Percentiles rank a stretch among this genome's conserved stretches.
These are phyloP conservation scores for Stentor roeselii DNA, from an alignment of 73 alveolate genomes.

Conservation along the genomic window DNA sequence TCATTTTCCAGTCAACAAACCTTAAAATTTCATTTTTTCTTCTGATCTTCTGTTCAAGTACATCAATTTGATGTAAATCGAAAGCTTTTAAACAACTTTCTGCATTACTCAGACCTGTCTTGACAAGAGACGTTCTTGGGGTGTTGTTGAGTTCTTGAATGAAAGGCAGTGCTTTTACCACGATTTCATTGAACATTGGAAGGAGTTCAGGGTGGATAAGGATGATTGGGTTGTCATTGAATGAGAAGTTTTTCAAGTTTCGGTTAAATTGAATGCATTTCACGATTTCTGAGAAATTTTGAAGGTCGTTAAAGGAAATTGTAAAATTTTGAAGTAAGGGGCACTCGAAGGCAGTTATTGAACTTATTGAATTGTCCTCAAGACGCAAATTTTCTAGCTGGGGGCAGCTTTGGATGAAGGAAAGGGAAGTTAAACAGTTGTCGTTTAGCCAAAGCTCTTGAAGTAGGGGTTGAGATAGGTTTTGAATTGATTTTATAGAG, in stretches of 20 bases:
- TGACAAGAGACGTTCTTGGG: background rate
- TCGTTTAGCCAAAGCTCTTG: constrained; percentile 17
- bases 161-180: constrained; percentile 5
- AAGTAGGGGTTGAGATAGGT: background rate
- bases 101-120: background rate
- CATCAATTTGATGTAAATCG: background rate
- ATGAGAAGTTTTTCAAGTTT: background rate
- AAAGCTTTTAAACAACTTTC: background rate
- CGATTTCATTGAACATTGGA: background rate
- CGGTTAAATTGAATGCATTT: background rate
- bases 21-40: background rate
- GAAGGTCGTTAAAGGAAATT: background rate
- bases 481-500: background rate
- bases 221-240: constrained; percentile 14
- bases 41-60: background rate
- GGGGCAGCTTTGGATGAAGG: background rate
- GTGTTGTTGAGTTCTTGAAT: background rate
- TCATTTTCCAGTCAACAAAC: background rate
- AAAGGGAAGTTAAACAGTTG: background rate
- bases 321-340: background rate
- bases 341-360: background rate
- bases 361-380: constrained; percentile 11
- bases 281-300: background rate
- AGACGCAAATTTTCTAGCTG: background rate
- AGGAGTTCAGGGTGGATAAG: background rate